These are phyloP conservation scores for Corinectria fuckeliana DNA, from an alignment of 2,329 filamentous ascomycete genomes.

Conservation along the genomic window DNA sequence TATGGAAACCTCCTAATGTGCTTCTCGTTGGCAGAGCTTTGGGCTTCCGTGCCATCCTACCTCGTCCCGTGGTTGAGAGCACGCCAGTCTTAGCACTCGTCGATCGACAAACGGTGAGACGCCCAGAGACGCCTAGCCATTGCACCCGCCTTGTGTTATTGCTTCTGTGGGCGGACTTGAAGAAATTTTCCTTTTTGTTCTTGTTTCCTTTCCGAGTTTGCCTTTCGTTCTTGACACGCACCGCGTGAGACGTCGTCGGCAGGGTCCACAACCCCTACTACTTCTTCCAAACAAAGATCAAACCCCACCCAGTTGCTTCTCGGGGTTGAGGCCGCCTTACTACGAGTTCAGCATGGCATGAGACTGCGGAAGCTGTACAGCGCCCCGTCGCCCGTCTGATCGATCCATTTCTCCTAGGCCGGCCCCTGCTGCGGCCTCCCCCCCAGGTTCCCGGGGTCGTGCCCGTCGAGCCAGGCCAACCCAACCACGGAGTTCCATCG, in stretches of 20 bases:
- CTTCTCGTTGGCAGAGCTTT: background rate
- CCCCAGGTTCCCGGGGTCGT: slow-evolving; percentile 41
- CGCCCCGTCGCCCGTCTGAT: slow-evolving; percentile 31
- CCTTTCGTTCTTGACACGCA: slow-evolving; percentile 10
- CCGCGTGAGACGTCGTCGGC: slow-evolving; percentile 9
- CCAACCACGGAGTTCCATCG: slow-evolving; percentile 33
- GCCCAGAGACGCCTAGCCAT: slow-evolving; percentile 25
- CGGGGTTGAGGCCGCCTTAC: slow-evolving; percentile 32
- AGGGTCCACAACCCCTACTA: slow-evolving; percentile 7
- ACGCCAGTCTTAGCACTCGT: slow-evolving; percentile 19
- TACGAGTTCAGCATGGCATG: slow-evolving; percentile 33
- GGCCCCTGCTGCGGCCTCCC: slow-evolving; percentile 29
- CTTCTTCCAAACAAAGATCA: slow-evolving; percentile 13
- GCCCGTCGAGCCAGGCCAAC: slow-evolving; percentile 36
- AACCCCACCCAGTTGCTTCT: slow-evolving; percentile 22
- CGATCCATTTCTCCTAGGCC: slow-evolving; percentile 33
- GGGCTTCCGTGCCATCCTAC: slow-evolving; percentile 6
- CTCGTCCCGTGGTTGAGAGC: slow-evolving; percentile 20
- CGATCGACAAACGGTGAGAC: slow-evolving; percentile 25
- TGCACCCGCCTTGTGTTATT: slow-evolving; percentile 28
- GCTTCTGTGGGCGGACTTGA: slow-evolving; percentile 32
- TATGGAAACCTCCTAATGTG: slow-evolving; percentile 18
- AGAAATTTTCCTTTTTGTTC: slow-evolving; percentile 24
- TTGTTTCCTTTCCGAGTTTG: slow-evolving; percentile 3
- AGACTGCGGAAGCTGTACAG: slow-evolving; percentile 31